Evolutionary conservation across 2,329 filamentous ascomycete species (phyloP).

Genomic region (Scedosporium minutisporum): DNA sequence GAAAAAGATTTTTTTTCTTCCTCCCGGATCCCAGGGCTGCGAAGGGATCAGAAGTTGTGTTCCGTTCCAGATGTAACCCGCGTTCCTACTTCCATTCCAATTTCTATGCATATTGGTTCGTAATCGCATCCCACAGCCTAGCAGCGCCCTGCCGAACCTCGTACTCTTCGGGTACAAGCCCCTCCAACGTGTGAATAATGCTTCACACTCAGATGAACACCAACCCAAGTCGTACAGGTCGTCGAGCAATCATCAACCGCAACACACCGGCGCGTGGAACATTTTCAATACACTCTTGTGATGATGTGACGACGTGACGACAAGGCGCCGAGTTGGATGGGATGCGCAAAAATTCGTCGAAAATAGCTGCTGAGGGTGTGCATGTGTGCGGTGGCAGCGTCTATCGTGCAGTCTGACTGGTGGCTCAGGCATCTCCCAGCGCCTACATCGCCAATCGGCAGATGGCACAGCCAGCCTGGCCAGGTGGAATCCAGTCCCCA

Average conservation of each 20-base stretch:
- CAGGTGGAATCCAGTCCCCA: not conserved
- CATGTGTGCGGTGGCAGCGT: not conserved
- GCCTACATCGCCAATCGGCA: conserved; percentile 2
- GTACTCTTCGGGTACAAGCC: not conserved
- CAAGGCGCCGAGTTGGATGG: not conserved
- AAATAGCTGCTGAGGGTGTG: not conserved
- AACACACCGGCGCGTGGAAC: not conserved
- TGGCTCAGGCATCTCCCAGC: not conserved
- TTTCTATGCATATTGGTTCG: too few relatives aligned
- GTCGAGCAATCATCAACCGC: not conserved
- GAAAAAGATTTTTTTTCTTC: not conserved
- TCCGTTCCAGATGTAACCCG: not conserved
- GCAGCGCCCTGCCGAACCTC: not conserved
- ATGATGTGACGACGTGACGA: not conserved
- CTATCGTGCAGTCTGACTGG: not conserved
- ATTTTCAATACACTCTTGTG: not conserved
- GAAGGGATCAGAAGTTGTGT: not conserved
- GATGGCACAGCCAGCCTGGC: not conserved
- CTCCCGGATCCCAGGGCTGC: too few relatives aligned
- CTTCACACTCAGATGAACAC: not conserved
- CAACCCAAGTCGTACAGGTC: not conserved
- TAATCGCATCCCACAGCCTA: not conserved
- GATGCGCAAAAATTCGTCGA: not conserved
- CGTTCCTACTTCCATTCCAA: not conserved
- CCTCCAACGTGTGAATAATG: not conserved